These are phyloP conservation scores for Tetracladium marchalianum DNA, from an alignment of 495 filamentous ascomycete species.

Conservation along the genomic window DNA sequence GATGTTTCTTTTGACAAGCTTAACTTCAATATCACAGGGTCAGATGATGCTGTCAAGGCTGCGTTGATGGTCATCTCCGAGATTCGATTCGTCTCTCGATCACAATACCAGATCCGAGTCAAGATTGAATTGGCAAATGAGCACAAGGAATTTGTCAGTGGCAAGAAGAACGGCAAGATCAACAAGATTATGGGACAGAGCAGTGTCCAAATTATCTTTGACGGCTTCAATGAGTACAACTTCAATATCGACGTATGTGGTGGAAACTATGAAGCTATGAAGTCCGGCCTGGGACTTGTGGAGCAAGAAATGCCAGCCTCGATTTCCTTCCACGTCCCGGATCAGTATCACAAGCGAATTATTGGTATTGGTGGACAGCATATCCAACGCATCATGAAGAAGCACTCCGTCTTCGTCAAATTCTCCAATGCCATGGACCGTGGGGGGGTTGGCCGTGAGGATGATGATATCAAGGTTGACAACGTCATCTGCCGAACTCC, in stretches of 20 bases:
- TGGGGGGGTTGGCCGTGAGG: conserved; percentile 84
- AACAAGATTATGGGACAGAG: conserved; percentile 99
- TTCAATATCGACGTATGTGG: conserved; percentile 97
- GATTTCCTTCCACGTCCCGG: conserved; percentile 98
- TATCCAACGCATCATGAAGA: conserved; percentile 99
- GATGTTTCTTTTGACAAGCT: conserved; percentile 91
- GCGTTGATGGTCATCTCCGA: conserved; percentile 88
- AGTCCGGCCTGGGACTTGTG: conserved; percentile 80
- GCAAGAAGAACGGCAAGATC: conserved; percentile 99
- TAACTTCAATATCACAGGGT: conserved; percentile 87
- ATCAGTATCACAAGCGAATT: conserved; percentile 98
- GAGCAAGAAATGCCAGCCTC: conserved; percentile 99
- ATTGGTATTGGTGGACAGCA: conserved; percentile 98
- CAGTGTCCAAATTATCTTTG: conserved; percentile 97
- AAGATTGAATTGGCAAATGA: conserved; percentile 99
- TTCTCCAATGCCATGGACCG: conserved; percentile 99
- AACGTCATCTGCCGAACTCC: conserved; percentile 98
- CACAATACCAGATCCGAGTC: conserved; percentile 86
- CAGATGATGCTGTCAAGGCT: conserved; percentile 89
- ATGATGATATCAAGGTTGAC: conserved; percentile 96
- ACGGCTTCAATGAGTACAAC: conserved; percentile 98
- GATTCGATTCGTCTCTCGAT: conserved; percentile 80
- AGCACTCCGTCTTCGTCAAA: conserved; percentile 99
- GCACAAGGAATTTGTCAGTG: conserved; percentile 98
- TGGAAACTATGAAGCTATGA: conserved; percentile 83